A percentile compares a stretch with the other conserved stretches of the same genome.
These are phyloP conservation scores for Marasmius fiardii DNA, from an alignment of 1,284 basidiomycete species.

Conservation along the genomic window DNA sequence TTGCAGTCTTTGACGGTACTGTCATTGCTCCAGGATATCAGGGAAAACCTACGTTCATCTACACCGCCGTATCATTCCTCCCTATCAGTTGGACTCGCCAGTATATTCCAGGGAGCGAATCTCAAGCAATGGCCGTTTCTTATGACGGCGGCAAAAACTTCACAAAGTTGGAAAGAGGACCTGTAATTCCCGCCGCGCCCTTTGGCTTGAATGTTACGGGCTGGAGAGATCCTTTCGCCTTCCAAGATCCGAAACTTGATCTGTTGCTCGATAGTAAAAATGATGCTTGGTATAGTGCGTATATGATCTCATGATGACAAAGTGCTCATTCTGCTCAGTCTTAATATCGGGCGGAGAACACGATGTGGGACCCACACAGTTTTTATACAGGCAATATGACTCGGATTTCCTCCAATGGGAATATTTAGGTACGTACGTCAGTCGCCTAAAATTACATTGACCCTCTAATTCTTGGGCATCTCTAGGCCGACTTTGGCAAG, in stretches of 20 bases:
- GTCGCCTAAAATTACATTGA: no score
- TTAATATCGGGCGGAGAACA: background rate
- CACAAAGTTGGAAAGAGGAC: background rate
- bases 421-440: background rate
- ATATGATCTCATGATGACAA: no score
- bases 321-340: background rate
- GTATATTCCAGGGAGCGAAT: background rate
- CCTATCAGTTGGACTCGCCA: background rate
- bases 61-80: background rate
- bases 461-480: no score
- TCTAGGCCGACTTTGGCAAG: background rate
- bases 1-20: background rate
- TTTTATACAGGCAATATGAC: background rate
- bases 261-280: background rate
- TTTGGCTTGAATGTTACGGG: conserved; percentile 1
- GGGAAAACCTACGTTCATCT: background rate
- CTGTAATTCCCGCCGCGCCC: background rate
- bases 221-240: conserved; percentile 1
- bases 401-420: background rate
- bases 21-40: conserved; percentile 1
- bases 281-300: background rate
- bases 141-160: background rate
- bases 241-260: background rate
- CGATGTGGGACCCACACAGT: background rate
- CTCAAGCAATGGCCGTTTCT: background rate